Conservation (phyloP, 2,329 filamentous ascomycete genomes). For the Alternaria brassicae region DNA sequence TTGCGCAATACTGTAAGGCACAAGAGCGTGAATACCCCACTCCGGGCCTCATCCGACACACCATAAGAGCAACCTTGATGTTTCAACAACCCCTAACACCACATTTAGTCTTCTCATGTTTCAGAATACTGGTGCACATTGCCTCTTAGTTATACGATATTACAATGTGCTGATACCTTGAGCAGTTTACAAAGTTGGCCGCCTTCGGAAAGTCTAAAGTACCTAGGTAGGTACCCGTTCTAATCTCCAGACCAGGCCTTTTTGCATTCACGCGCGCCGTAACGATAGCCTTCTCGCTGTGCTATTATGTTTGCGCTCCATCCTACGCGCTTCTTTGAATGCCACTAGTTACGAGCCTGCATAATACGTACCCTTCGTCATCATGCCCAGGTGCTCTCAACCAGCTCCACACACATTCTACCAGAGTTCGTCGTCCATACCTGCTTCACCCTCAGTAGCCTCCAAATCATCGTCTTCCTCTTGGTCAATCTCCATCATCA, state of each 20-base stretch:
- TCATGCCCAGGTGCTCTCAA: neutral
- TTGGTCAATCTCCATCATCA: neutral
- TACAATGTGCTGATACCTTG: neutral
- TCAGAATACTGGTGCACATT: neutral
- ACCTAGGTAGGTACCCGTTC: too few relatives aligned
- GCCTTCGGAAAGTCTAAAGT: too few relatives aligned
- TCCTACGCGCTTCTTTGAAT: too few relatives aligned
- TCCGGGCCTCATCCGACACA: neutral
- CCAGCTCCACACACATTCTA: too few relatives aligned
- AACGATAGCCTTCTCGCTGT: neutral
- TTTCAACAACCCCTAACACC: neutral
- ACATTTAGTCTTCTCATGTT: neutral
- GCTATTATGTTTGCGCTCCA: too few relatives aligned
- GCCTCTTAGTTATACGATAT: fast-evolving
- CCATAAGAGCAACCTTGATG: neutral
- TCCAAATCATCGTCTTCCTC: neutral
- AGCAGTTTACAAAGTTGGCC: too few relatives aligned
- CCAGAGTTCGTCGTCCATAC: neutral
- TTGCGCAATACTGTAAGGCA: neutral
- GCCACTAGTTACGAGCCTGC: neutral
- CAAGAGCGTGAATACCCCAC: neutral
- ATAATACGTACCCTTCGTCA: neutral
- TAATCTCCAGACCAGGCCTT: too few relatives aligned
- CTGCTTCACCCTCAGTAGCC: too few relatives aligned
- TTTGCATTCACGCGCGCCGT: neutral